Conservation (phyloP, 2,329 filamentous ascomycete genomes). For the Metarhizium humberi region DNA sequence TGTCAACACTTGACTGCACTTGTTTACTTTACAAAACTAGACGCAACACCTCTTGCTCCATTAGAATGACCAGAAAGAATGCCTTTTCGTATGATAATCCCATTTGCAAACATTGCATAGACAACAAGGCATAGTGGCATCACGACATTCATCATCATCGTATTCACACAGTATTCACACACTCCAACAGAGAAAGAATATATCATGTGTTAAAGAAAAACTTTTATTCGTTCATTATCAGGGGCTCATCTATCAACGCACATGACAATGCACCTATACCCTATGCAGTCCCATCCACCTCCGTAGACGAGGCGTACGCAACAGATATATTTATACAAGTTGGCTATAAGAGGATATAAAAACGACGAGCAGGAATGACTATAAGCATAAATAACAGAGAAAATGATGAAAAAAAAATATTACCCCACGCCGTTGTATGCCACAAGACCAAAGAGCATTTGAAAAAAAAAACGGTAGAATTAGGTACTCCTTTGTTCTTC, state of each 20-base stretch:
- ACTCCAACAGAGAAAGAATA: background rate
- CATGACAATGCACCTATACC: background rate
- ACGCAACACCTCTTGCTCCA: too few species aligned
- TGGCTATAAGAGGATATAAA: background rate
- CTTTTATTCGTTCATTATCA: background rate
- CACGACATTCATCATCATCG: too few species aligned
- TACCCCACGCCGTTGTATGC: constrained; percentile 2
- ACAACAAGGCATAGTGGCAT: too few species aligned
- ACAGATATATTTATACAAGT: background rate
- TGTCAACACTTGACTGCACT: too few species aligned
- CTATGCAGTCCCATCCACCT: background rate
- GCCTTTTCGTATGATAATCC: too few species aligned
- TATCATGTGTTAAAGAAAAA: background rate
- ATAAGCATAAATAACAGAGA: background rate
- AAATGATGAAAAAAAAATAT: background rate
- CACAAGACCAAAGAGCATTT: background rate
- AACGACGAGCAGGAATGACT: background rate
- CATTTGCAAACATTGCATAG: too few species aligned
- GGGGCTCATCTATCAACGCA: background rate
- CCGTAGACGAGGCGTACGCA: background rate
- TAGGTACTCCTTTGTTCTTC: background rate
- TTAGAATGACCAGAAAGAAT: too few species aligned
- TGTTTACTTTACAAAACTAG: too few species aligned
- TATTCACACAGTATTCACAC: too few species aligned
- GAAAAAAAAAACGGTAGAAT: background rate